These are phyloP conservation scores for Eucalyptus viminalis DNA, from an alignment of 345 rosid species.

Conservation along the genomic window DNA sequence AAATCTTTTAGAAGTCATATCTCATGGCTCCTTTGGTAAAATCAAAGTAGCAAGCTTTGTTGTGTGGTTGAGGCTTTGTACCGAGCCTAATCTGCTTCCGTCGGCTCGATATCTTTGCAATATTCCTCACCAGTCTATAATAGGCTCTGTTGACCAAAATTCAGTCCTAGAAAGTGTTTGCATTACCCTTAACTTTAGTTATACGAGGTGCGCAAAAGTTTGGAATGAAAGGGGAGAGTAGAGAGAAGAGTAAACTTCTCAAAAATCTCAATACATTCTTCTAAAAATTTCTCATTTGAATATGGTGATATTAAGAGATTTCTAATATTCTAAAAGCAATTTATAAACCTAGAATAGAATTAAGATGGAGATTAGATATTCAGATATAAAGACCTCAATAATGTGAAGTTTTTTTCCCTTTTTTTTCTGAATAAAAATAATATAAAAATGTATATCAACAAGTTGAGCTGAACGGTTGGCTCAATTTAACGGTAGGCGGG, in stretches of 20 bases:
- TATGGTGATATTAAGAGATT: neutral
- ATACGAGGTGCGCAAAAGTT: neutral
- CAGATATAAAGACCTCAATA: neutral
- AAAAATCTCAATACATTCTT: neutral
- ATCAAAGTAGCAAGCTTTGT: neutral
- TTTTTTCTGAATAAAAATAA: neutral
- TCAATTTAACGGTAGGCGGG: neutral
- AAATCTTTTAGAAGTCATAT: neutral
- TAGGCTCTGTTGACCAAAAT: neutral
- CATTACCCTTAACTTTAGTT: neutral
- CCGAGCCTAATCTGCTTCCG: neutral
- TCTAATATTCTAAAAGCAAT: neutral
- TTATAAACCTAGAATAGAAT: neutral
- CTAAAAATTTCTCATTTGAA: neutral
- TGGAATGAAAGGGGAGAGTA: neutral
- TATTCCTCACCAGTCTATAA: rapidly evolving
- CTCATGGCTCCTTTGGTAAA: neutral
- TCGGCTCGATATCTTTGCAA: neutral
- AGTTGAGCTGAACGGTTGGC: neutral
- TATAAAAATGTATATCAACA: neutral
- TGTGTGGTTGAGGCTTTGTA: neutral
- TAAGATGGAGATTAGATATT: neutral
- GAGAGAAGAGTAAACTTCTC: neutral
- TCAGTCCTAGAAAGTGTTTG: rapidly evolving
- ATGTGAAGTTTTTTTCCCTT: neutral